A percentile compares a stretch with the other conserved stretches of the same genome.
Evolutionary conservation across 306 rosid genomes (phyloP).

Genomic region (Cicer arietinum): DNA sequence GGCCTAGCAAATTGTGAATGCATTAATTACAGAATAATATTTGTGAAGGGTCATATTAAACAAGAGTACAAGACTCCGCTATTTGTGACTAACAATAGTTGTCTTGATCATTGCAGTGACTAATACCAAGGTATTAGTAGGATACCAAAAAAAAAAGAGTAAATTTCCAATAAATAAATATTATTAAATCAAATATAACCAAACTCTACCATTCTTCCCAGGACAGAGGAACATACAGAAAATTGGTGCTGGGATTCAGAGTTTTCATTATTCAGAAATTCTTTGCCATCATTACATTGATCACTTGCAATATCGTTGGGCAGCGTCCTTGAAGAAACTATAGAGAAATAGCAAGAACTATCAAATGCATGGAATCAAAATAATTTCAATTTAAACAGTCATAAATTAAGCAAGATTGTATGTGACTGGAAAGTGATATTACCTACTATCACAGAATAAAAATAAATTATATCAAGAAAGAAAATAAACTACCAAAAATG

Average conservation of each 20-base stretch:
- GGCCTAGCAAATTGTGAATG: too few species aligned
- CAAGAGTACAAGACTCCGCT: too few species aligned
- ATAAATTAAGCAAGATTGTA: conserved; percentile 24
- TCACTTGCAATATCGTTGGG: conserved; percentile 50
- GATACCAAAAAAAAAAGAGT: not conserved
- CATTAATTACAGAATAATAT: too few species aligned
- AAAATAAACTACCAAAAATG: conserved; percentile 12
- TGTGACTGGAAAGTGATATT: conserved; percentile 29
- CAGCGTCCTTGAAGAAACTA: conserved; percentile 62
- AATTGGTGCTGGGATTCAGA: conserved; percentile 52
- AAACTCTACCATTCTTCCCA: conserved; percentile 61
- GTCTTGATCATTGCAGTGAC: too few species aligned
- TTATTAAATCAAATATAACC: conserved; percentile 23
- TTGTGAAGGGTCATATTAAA: too few species aligned
- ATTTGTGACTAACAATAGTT: too few species aligned
- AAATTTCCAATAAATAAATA: conserved; percentile 27
- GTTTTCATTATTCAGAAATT: conserved; percentile 49
- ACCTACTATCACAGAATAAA: conserved; percentile 9
- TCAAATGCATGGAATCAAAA: conserved; percentile 32
- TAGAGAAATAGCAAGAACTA: conserved; percentile 47
- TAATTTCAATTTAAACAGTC: conserved; percentile 32
- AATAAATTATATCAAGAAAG: conserved; percentile 30
- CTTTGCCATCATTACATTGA: conserved; percentile 55
- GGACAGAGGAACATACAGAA: conserved; percentile 53
- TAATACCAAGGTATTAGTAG: not conserved